These are phyloP conservation scores for Lipomyces starkeyi DNA, from an alignment of 805 yeast species.

Conservation along the genomic window DNA sequence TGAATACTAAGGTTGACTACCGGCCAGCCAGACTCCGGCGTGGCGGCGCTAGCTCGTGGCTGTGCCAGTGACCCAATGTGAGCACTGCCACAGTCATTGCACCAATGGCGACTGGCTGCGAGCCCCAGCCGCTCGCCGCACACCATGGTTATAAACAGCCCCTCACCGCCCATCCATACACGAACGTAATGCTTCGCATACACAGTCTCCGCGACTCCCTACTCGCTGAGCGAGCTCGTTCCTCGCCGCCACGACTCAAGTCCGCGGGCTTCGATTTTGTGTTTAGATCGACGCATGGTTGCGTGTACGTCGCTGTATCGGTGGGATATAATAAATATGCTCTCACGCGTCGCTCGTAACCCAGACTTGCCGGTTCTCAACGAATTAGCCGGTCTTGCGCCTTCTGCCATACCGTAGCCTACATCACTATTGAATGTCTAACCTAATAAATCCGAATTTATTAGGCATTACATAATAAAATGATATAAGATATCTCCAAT, in stretches of 20 bases:
- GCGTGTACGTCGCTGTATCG: too few relatives aligned
- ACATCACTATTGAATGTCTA: too few relatives aligned
- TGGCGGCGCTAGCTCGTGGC: constrained; percentile 1
- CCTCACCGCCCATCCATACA: background rate
- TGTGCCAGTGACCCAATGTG: background rate
- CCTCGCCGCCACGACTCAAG: too few relatives aligned
- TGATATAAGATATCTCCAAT: too few relatives aligned
- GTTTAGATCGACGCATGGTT: too few relatives aligned
- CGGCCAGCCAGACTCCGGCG: background rate
- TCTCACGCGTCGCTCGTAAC: too few relatives aligned
- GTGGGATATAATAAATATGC: too few relatives aligned
- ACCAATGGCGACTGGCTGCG: background rate
- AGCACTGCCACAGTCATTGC: background rate
- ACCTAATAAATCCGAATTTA: too few relatives aligned
- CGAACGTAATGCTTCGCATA: background rate
- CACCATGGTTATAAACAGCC: background rate
- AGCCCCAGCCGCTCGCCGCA: constrained; percentile 7
- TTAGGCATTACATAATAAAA: too few relatives aligned
- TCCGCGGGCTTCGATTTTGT: too few relatives aligned
- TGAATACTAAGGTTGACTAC: background rate
- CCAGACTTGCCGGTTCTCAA: background rate
- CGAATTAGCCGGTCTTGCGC: background rate
- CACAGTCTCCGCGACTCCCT: background rate
- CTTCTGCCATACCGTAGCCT: too few relatives aligned
- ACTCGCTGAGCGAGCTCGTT: background rate